Evolutionary conservation across 2,329 filamentous ascomycete genomes (phyloP).

Genomic region (Sporothrix dimorphospora): DNA sequence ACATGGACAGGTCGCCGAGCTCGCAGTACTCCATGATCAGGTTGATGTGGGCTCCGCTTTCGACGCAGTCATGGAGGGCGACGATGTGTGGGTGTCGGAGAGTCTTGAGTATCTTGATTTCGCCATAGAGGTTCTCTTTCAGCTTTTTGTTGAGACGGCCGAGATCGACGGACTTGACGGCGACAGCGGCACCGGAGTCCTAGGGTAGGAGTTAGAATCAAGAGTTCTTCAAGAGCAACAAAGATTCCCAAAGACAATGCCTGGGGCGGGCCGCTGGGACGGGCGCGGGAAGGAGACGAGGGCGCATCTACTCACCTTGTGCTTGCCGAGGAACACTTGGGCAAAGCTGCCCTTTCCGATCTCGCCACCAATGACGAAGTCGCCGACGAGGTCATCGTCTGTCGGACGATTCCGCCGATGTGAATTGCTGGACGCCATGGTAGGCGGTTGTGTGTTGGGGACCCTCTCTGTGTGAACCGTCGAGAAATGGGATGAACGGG

Average conservation of each 20-base stretch:
- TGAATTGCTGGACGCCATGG: conserved; percentile 30
- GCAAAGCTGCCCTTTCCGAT: conserved; percentile 98
- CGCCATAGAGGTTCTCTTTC: conserved; percentile 91
- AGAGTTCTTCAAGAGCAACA: neutral
- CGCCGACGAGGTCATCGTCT: conserved; percentile 35
- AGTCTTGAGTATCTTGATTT: conserved; percentile 93
- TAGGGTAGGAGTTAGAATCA: conserved; percentile 42
- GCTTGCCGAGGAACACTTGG: conserved; percentile 85
- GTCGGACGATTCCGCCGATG: conserved; percentile 30
- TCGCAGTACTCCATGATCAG: conserved; percentile 99
- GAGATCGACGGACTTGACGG: conserved; percentile 95
- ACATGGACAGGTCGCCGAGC: conserved; percentile 88
- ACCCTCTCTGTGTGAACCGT: neutral
- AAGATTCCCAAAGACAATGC: neutral
- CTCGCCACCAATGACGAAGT: conserved; percentile 52
- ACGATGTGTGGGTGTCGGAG: conserved; percentile 97
- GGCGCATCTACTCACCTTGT: conserved; percentile 67
- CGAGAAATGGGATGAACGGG: too few species aligned
- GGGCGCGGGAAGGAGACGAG: neutral
- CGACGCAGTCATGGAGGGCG: conserved; percentile 90
- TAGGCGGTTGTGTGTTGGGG: conserved; percentile 22
- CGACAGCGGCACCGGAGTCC: conserved; percentile 80
- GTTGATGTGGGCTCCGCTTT: conserved; percentile 86
- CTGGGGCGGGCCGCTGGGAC: neutral
- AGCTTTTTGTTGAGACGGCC: conserved; percentile 92